Base-by-base conservation (phyloP, 148 eudicot genomes). In the Nepenthes mirabilis region DNA sequence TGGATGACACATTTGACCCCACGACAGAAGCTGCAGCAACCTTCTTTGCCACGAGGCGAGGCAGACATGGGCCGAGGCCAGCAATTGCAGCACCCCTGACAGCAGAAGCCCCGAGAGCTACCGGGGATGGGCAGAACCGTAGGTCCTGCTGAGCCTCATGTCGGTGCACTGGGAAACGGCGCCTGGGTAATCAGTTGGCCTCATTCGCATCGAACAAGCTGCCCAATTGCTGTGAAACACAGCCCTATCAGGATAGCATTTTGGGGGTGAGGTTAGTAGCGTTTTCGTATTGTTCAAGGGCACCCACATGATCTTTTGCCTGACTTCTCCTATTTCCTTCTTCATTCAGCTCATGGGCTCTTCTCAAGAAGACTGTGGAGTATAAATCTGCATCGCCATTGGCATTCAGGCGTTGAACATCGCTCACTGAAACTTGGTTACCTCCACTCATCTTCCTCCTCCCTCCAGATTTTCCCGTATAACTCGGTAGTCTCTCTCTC, bases 151-250 rank as follows among this genome's bases (percentile, higher is more conserved):
- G 95, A 36, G 86, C 83, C 56, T 84, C 97, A 55, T 71, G 83
- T 1, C 87, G n/a, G 82, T 77, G 63, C 98, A 93, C 77, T 93
- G 96, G 2, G 81, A 68, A 43, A 93, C 74, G 6, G 88, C 98
- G 53, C 67, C 61, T 5, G 88, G 88, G 65, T 88, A 88, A 47
- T 86, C 85, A 58, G 88, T 82, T 10, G 98, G 98, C 72, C 82
- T 93, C 98, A 93, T 88, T 65, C 82, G 96, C 98, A 93, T 86
- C 78, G 88, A 76, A 66, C 98, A 93, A 73, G 98, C 96, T 1
- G 98, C 98, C 68, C 79, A 73, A 58, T 93, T 93, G 80, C 98
- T 83, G 52, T 93, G 96, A 58, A 85, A 88, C n/a, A 93, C 86
- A 54, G 98, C 98, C 52, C 91, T 80, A 61, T 93, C 96, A 2